Evolutionary conservation across 2,329 filamentous ascomycete genomes (phyloP).

Genomic region (Septoria petroselini): DNA sequence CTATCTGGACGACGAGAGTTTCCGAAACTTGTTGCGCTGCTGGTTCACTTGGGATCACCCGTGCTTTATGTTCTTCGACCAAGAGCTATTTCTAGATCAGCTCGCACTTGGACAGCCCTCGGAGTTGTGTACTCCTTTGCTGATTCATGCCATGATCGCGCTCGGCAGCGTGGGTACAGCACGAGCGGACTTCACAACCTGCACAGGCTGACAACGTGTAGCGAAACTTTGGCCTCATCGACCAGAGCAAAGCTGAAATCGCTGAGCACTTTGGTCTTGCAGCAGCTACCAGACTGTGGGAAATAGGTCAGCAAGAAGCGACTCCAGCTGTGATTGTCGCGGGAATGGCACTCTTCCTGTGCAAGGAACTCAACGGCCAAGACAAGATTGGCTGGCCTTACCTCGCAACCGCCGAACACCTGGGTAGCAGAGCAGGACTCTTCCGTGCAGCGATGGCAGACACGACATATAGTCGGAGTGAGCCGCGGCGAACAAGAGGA

Average conservation of each 20-base stretch:
- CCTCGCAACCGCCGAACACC: not conserved
- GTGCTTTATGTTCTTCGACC: slow-evolving; percentile 2
- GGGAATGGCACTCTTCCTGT: not conserved
- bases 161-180: not conserved
- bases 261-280: slow-evolving; percentile 1
- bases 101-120: not conserved
- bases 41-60: slow-evolving; percentile 2
- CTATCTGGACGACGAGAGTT: slow-evolving; percentile 1
- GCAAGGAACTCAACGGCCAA: not conserved
- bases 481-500: not conserved
- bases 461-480: not conserved
- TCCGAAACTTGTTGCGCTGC: not conserved
- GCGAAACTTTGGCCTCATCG: not conserved
- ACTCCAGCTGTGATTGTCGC: not conserved
- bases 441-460: slow-evolving; percentile 4
- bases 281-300: not conserved
- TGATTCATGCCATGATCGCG: slow-evolving; percentile 1
- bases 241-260: not conserved
- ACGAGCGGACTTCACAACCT: no score
- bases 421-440: not conserved
- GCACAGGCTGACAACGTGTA: no score
- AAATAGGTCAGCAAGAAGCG: not conserved
- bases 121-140: not conserved
- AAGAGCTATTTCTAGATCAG: slow-evolving; percentile 1
- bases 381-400: slow-evolving; percentile 7